Conservation (phyloP, 2,329 filamentous ascomycete genomes). For the Monosporascus sp. region DNA sequence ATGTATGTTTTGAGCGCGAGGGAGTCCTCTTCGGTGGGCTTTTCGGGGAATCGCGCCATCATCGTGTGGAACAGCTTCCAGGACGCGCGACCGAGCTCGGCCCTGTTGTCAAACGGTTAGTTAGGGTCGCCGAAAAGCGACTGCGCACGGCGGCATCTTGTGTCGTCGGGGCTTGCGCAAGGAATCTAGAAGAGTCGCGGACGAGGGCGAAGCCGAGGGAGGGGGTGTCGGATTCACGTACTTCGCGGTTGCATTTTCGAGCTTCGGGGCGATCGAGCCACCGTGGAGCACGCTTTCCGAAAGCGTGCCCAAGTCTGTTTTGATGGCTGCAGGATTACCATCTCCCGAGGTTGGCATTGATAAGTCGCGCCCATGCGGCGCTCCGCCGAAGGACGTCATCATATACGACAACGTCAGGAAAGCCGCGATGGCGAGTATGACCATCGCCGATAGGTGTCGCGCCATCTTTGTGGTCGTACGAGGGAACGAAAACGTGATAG, state of each 20-base stretch:
- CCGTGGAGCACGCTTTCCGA: conserved; percentile 54
- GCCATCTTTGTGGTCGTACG: conserved; percentile 36
- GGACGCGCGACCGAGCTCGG: conserved; percentile 61
- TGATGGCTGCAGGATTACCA: conserved; percentile 11
- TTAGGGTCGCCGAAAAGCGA: too few species aligned
- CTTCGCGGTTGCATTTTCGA: conserved; percentile 80
- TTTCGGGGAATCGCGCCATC: conserved; percentile 64
- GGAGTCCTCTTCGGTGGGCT: conserved; percentile 58
- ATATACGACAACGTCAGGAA: conserved; percentile 53
- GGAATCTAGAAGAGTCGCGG: background rate
- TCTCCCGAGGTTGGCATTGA: conserved; percentile 21
- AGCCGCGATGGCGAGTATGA: conserved; percentile 50
- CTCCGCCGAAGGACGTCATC: conserved; percentile 46
- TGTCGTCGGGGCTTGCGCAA: background rate
- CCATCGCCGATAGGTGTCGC: conserved; percentile 48
- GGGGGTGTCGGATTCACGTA: conserved; percentile 30
- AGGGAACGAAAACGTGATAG: background rate
- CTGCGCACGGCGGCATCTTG: background rate
- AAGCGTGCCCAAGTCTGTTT: conserved; percentile 37
- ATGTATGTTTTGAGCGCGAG: conserved; percentile 61
- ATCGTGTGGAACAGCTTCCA: conserved; percentile 70
- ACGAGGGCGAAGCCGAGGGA: conserved; percentile 3
- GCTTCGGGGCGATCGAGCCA: conserved; percentile 70
- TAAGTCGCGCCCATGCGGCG: conserved; percentile 16
- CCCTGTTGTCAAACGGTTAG: conserved; percentile 31